Conservation (phyloP, 179 eudicot genomes). For the Camellia oleifera region DNA sequence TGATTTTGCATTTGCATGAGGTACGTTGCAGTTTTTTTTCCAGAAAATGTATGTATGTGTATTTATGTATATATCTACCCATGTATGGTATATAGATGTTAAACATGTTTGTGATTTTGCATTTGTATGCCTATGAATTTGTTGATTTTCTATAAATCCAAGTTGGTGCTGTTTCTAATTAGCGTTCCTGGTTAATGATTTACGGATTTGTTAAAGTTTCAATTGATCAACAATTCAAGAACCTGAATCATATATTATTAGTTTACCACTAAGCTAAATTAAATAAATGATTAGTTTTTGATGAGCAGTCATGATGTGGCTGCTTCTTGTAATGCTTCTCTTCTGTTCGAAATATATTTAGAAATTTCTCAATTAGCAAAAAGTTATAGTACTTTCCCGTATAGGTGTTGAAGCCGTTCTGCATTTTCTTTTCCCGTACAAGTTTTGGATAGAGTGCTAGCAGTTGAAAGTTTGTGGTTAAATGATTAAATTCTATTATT, state of each 20-base stretch:
- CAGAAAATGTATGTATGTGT: not conserved
- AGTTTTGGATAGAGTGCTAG: not conserved
- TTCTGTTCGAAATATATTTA: not conserved
- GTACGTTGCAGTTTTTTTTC: slow-evolving; percentile 26
- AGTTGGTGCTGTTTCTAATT: not conserved
- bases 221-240: not conserved
- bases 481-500: not conserved
- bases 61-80: not conserved
- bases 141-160: not conserved
- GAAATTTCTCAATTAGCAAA: not conserved
- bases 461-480: not conserved
- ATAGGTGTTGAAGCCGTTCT: not conserved
- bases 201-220: not conserved
- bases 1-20: slow-evolving; percentile 34
- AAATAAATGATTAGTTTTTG: not conserved
- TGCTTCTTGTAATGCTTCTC: not conserved
- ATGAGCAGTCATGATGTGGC: not conserved
- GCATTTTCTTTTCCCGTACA: not conserved
- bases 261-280: too few relatives aligned
- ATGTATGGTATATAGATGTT: not conserved
- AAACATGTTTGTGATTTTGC: not conserved
- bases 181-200: not conserved
- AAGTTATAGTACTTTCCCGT: not conserved
- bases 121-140: slow-evolving; percentile 17
- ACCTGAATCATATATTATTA: not conserved